Evolutionary conservation across 1,284 basidiomycete species (phyloP).

Genomic region (Trichosporon sp.): DNA sequence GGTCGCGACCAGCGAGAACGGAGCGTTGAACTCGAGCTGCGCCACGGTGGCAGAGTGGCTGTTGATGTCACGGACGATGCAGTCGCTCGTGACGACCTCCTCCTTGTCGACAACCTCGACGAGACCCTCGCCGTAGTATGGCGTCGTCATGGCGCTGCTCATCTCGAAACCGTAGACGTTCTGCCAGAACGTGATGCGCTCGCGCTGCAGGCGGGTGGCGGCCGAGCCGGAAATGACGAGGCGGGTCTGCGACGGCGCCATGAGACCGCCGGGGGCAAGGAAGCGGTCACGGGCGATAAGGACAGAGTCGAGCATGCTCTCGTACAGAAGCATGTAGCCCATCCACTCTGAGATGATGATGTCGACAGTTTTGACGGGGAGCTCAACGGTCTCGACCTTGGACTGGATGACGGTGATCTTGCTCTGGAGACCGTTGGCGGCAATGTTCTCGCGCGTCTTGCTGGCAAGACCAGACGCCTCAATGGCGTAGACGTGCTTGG

Average conservation of each 20-base stretch:
- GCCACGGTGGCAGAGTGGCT: constrained; percentile 66
- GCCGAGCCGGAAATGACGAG: constrained; percentile 83
- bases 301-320: constrained; percentile 97
- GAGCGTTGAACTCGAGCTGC: constrained; percentile 75
- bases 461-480: constrained; percentile 86
- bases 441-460: constrained; percentile 79
- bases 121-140: constrained; percentile 72
- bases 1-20: constrained; percentile 70
- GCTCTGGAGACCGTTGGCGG: constrained; percentile 73
- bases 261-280: constrained; percentile 72
- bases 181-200: constrained; percentile 84
- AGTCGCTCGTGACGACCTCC: constrained; percentile 70
- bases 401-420: constrained; percentile 84
- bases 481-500: constrained; percentile 88
- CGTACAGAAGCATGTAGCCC: constrained; percentile 88
- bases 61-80: constrained; percentile 69
- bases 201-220: constrained; percentile 72
- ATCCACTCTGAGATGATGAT: constrained; percentile 98
- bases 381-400: constrained; percentile 80
- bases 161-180: constrained; percentile 91
- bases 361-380: constrained; percentile 78
- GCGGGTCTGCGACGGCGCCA: constrained; percentile 87
- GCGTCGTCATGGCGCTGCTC: constrained; percentile 67
- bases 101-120: constrained; percentile 75
- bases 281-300: constrained; percentile 55